Conservation (phyloP, 257 asterid species). For the Plantago elongata region DNA sequence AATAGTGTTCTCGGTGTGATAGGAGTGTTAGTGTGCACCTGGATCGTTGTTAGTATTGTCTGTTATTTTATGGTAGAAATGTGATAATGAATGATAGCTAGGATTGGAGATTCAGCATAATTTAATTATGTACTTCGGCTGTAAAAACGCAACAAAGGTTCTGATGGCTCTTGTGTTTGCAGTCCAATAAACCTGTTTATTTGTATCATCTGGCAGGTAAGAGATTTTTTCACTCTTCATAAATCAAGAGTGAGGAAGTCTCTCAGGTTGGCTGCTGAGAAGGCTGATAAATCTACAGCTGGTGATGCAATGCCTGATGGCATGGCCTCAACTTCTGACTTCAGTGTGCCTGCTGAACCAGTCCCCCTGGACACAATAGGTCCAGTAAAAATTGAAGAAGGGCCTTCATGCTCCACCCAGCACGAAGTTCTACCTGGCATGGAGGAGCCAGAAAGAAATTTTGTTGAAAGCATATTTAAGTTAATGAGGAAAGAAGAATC, state of each 20-base stretch:
- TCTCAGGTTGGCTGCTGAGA: conserved; percentile 63
- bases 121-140: background rate
- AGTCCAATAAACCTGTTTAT: conserved; percentile 10
- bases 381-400: conserved; percentile 54
- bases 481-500: conserved; percentile 88
- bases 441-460: conserved; percentile 56
- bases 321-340: conserved; percentile 22
- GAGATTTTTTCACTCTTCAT: conserved; percentile 75
- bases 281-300: conserved; percentile 31
- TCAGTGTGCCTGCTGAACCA: conserved; percentile 36
- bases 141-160: background rate
- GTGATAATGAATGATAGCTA: background rate
- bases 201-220: conserved; percentile 47
- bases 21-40: background rate
- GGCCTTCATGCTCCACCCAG: conserved; percentile 47
- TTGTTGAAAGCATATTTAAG: conserved; percentile 62
- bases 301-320: too few species aligned
- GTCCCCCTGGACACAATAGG: conserved; percentile 35
- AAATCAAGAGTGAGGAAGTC: conserved; percentile 81
- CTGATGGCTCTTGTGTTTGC: background rate
- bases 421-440: conserved; percentile 47
- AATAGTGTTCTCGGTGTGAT: background rate
- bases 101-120: background rate
- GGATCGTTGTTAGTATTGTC: background rate
- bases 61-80: conserved; percentile 9